These are phyloP conservation scores for Boeremia lycopersici DNA, from an alignment of 2,329 filamentous ascomycete species.

Conservation along the genomic window DNA sequence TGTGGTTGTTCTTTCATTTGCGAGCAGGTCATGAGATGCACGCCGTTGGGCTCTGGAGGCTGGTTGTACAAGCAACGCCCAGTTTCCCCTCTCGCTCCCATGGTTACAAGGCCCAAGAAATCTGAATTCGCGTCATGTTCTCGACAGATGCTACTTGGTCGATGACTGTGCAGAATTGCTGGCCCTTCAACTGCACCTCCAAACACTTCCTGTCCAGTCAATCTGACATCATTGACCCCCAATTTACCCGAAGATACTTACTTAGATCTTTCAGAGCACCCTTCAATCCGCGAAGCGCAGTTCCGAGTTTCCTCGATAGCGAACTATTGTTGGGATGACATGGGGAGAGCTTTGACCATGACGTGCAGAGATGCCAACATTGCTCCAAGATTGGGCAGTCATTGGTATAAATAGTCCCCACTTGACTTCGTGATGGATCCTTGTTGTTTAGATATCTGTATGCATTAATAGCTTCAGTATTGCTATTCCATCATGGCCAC, in stretches of 20 bases:
- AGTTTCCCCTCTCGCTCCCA: conserved; percentile 4
- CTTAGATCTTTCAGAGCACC: conserved; percentile 8
- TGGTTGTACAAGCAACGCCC: conserved; percentile 2
- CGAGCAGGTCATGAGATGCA: neutral
- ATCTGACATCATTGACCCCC: neutral
- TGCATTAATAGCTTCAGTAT: neutral
- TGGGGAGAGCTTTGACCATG: neutral
- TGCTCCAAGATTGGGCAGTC: conserved; percentile 1
- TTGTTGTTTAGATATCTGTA: neutral
- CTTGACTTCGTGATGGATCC: neutral
- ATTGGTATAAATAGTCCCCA: conserved; percentile 7
- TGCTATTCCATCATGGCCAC: neutral
- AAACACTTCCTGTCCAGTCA: neutral
- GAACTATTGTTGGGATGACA: neutral
- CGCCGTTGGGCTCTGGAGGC: neutral
- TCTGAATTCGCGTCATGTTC: neutral
- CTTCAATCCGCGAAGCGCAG: neutral
- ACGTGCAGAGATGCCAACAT: neutral
- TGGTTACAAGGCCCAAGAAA: conserved; percentile 1
- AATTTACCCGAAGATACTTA: neutral
- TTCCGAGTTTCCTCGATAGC: conserved; percentile 3
- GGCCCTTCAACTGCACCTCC: neutral
- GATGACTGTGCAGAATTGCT: neutral
- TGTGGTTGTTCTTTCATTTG: neutral
- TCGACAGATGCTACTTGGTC: neutral